Percentiles rank a stretch among this genome's conserved stretches.
These are phyloP conservation scores for Lecanosticta acicola DNA, from an alignment of 2,329 filamentous ascomycete species.

Conservation along the genomic window DNA sequence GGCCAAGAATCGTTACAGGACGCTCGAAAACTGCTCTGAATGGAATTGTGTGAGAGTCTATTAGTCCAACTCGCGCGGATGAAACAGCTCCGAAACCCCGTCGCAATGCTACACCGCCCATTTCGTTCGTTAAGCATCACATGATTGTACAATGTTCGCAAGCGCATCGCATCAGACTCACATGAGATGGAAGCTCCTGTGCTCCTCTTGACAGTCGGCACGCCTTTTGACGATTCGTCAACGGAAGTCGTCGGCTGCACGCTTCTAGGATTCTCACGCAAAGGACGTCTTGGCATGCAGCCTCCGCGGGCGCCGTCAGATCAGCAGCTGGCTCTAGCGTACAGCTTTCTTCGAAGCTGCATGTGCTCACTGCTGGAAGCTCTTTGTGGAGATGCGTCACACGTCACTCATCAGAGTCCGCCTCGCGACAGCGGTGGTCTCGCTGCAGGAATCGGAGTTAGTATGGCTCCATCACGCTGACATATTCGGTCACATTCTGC, in stretches of 20 bases:
- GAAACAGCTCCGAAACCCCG: neutral
- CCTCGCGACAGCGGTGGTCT: too few relatives aligned
- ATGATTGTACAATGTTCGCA: too few relatives aligned
- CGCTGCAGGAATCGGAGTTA: neutral
- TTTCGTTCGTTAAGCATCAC: too few relatives aligned
- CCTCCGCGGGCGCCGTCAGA: neutral
- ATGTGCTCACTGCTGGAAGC: too few relatives aligned
- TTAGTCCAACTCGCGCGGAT: too few relatives aligned
- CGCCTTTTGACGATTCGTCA: neutral
- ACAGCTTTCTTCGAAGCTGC: constrained; percentile 1
- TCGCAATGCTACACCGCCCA: neutral
- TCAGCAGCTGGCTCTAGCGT: constrained; percentile 1
- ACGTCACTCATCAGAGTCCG: too few relatives aligned
- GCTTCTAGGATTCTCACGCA: neutral
- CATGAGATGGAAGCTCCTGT: neutral
- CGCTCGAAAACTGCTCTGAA: too few relatives aligned
- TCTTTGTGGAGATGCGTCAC: neutral
- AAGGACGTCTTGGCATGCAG: constrained; percentile 2
- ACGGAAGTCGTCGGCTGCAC: neutral
- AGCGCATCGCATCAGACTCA: neutral
- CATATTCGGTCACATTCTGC: neutral
- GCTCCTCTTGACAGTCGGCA: neutral
- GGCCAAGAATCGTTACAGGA: too few relatives aligned
- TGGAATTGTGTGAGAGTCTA: too few relatives aligned
- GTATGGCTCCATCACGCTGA: neutral